Base-by-base conservation (phyloP, 306 rosid species). In the Macrotyloma uniflorum region DNA sequence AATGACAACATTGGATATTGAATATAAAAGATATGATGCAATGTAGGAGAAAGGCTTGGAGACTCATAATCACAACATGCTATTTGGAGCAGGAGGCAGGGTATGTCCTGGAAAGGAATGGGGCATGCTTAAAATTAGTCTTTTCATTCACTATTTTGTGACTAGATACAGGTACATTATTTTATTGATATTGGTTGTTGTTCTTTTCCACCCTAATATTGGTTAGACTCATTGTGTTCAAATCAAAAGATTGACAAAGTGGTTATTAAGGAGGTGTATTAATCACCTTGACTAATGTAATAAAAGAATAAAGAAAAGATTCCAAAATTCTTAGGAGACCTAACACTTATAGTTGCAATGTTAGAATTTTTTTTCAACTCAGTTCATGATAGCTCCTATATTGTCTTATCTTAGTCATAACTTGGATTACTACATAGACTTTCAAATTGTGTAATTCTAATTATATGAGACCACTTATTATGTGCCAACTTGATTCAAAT, bases 51-150 rank as follows among this genome's bases (percentile, higher is more conserved):
- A 78, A 53, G 82, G 85, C 32, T 58, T 85, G 86, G 98, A 90
- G 76, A 79, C 88, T 58, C 88, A 87, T 19, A 87, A 30, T 53
- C 72, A 85, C 72, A 82, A 81, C 84, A 82, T 93, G 77, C 57
- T 93, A 70, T 93, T 93, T 85, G 96, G 98, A 65, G 91, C 88
- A 23, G 96, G 96, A 30, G 57, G 70, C 0, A 88, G 98, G 65
- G 87, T 59, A 11, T 93, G 98, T 64, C 98, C 96, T 28, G 96
- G 96, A 79, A 93, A 90, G 82, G 96, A 93, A 70, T 45, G 88
- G 33, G 98, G 98, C 74, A 85, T 87, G 15, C 77, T 90, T 20
- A 87, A 85, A 69, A 74, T 93, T 35, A 85, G 89, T 28, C 61
- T 93, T 45, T 93, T 93, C 54, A 84, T 93, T 58, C 96, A 87